Percentiles rank a stretch among this genome's conserved stretches.
Conservation (phyloP, 192 early-diverging fungal species). For the Podila epicladia region DNA sequence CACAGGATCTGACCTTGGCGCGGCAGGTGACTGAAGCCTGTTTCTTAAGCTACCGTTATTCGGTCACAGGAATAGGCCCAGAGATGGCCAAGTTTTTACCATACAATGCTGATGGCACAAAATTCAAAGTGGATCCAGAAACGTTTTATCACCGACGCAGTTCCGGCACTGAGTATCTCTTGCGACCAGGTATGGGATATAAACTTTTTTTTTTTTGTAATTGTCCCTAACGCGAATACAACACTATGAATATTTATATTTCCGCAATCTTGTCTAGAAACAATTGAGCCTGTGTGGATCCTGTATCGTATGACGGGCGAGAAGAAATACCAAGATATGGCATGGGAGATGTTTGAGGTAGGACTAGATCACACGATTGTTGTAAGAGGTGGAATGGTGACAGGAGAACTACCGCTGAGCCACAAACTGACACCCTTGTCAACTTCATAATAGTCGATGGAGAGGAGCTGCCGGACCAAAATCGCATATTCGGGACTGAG, state of each 20-base stretch:
- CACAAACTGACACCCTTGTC: neutral
- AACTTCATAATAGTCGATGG: conserved; percentile 30
- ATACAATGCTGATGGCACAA: neutral
- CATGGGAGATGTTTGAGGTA: conserved; percentile 68
- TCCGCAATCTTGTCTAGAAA: conserved; percentile 50
- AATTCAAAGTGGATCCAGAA: neutral
- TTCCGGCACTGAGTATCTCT: neutral
- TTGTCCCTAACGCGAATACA: neutral
- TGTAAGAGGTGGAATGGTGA: no score
- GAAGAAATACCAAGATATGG: conserved; percentile 64
- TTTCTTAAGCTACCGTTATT: conserved; percentile 50
- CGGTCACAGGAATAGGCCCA: conserved; percentile 56
- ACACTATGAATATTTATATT: neutral
- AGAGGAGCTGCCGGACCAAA: conserved; percentile 48
- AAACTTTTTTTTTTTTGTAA: neutral
- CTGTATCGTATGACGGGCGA: conserved; percentile 74
- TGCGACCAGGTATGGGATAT: neutral
- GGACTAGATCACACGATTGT: no score
- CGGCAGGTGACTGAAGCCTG: conserved; percentile 46
- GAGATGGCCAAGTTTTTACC: conserved; percentile 47
- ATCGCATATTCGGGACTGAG: conserved; percentile 55
- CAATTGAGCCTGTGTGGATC: conserved; percentile 73
- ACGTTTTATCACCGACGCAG: neutral
- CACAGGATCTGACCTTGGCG: conserved; percentile 36
- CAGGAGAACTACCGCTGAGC: no score